Evolutionary conservation across 495 filamentous ascomycete genomes (phyloP), one percentile per base, ranked within the genome.

Genomic region (Penicillium bialowiezense): DNA sequence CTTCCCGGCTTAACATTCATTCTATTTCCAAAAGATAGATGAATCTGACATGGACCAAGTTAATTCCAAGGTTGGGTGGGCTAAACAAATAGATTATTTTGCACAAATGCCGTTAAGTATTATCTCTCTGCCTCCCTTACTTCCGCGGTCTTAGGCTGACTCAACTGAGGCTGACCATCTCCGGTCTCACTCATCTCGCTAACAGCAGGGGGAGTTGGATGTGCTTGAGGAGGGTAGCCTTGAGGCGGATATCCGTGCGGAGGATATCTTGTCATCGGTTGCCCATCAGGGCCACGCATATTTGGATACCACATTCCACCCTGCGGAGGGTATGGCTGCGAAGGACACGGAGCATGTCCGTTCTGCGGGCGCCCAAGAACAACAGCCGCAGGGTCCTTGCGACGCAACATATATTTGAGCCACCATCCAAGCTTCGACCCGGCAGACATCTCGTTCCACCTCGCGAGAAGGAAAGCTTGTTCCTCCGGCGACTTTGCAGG

Each of bases 341-440:
- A 36, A 13, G 53, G 37, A 35, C 43, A 55, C 32, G 47, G 29
- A 38, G 41, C 21, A 31, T 41, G 31, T 8, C 18, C 23, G 9
- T 33, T 21, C 5, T 9, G 21, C 0, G 42, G 44, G 17, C 36
- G 31, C 13, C 37, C 48, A 15, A 56, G 14, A 2, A 26, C 37
- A 32, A 41, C 48, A 20, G 54, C 44, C 5, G 54, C 18, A 5
- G 54, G 54, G 31, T 56, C 54, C 1, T 10, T 28, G 3, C 48
- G 44, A 39, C 39, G 46, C 14, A 56, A 52, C 20, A 52, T 65
- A 48, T 64, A 69, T 44, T 67, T 68, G 45, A 72, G 54, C 74
- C 74, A 77, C 29, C 67, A 46, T 46, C 63, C 65, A 17, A 71
- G 55, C 26, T 60, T 59, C 20, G 50, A 50, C 8, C 63, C 56